These are phyloP conservation scores for Viola odorata DNA, from an alignment of 345 rosid species.

Conservation along the genomic window DNA sequence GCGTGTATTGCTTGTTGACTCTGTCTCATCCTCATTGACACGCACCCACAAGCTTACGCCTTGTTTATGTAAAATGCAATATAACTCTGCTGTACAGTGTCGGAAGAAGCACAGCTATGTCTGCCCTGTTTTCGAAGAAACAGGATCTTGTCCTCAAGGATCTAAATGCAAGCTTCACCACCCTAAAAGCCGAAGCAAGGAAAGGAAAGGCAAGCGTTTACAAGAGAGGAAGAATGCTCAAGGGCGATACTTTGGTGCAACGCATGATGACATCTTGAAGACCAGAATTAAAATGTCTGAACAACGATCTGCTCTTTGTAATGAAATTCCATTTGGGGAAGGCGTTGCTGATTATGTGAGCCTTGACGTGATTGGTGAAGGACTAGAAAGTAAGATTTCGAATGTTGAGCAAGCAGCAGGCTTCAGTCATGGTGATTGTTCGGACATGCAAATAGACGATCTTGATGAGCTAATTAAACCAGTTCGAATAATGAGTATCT, in stretches of 20 bases:
- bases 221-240: constrained; percentile 37
- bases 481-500: constrained; percentile 37
- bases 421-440: constrained; percentile 25
- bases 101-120: constrained; percentile 88
- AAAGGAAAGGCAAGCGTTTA: constrained; percentile 54
- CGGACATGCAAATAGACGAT: constrained; percentile 32
- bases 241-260: constrained; percentile 68
- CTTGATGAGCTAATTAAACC: constrained; percentile 57
- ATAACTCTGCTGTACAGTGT: constrained; percentile 66
- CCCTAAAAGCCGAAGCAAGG: constrained; percentile 57
- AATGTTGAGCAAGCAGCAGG: constrained; percentile 16
- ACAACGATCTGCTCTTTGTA: constrained; percentile 18
- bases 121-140: constrained; percentile 72
- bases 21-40: constrained; percentile 5
- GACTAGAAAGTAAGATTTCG: constrained; percentile 28
- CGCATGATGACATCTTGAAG: constrained; percentile 19
- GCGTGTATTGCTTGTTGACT: background rate
- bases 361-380: constrained; percentile 47
- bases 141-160: constrained; percentile 74
- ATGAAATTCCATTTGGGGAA: constrained; percentile 24
- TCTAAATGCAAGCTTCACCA: constrained; percentile 91
- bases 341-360: constrained; percentile 44
- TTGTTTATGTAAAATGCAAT: constrained; percentile 30
- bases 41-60: constrained; percentile 4
- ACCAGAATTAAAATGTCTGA: constrained; percentile 29